Evolutionary conservation across 129 eudicot species (phyloP), one percentile per base, ranked within the genome.

Genomic region (Oenanthe sinensis): DNA sequence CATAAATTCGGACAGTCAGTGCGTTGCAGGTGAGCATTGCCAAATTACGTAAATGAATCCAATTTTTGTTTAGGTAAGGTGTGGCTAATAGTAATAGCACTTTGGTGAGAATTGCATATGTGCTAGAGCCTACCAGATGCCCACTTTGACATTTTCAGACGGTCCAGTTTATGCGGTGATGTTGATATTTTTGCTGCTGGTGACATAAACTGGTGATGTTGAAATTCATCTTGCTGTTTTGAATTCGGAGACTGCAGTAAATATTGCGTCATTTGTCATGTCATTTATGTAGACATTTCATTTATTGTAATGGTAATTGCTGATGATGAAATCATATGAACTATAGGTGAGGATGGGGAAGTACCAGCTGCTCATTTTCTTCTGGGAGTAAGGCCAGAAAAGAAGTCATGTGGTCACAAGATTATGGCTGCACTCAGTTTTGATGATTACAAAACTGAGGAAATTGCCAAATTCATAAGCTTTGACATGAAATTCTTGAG

Each of bases 341-440:
- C 17, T 75, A 72, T 83, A 96, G 99, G 99, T 83, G 97, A 87
- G 79, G 80, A 79, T 15, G 99, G 97, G 75, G 97, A 95, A 87
- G 80, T 95, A 77, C 92, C 97, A 44, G 48, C 79, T 26, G 76
- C 91, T 43, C 88, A 92, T 83, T 54, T 96, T 68, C 90, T 89
- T 79, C 89, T 92, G 49, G 99, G 97, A 24, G 77, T 90, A 37
- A 89, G 99, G 97, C 80, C 92, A 22, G 81, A 81, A 75, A 86
- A 89, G 85, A 96, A 90, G 65, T 89, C 90, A 26, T 97, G 93
- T 13, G 99, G 84, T 74, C 89, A 90, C 80, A 89, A 71, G 65
- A 84, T 92, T 78, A 46, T 92, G 92, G 84, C 87, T 36, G 22
- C 79, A 11, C 84, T 88, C 81, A 97, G 97, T 78, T 96, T 90